Base-by-base conservation (phyloP, 106 monocot species). In the Narthecium ossifragum region DNA sequence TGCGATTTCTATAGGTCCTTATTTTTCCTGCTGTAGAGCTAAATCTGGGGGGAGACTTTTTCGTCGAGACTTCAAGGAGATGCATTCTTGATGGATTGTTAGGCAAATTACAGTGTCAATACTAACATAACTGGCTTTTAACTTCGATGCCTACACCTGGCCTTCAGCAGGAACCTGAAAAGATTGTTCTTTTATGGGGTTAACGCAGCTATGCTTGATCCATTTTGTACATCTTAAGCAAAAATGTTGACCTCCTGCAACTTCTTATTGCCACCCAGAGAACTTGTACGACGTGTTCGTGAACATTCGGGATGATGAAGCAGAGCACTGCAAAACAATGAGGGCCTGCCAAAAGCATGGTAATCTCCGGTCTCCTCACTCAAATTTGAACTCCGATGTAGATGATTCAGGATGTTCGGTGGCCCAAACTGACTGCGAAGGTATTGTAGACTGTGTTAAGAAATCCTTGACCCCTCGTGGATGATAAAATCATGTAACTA, bases 251-350 rank as follows among this genome's bases (percentile, higher is more conserved):
- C 36, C 5, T 37, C 36, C 36, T 6, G 36, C 5, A 37, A 37
- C 36, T 37, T 11, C 18, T 43, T 43, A 17, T 7, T 43, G 1
- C 43, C 4, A 43, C 78, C 5, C 67, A 93, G 96, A 90, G 51
- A 98, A 87, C 69, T 59, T 98, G 50, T 98, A 98, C 23, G 98
- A 98, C 51, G 90, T 91, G 45, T 98, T 98, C 62, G 22, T 81
- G 12, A 98, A 98, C 68, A 77, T 98, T 39, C 70, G 90, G 28
- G 84, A 91, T 29, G 98, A 91, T 48, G 98, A 98, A 68, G 78
- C 65, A 2, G 98, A 98, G 30, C 98, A 98, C 46, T 90, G 90
- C 70, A 98, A 91, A 53, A 98, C 98, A 17, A 98, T 98, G 98
- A 84, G 79, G 55, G 84, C 81, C 37, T 98, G 98, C 36, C 96